A percentile compares a stretch with the other conserved stretches of the same genome.
Conservation (phyloP, 1,284 basidiomycete genomes). For the Chondrostereum purpureum region DNA sequence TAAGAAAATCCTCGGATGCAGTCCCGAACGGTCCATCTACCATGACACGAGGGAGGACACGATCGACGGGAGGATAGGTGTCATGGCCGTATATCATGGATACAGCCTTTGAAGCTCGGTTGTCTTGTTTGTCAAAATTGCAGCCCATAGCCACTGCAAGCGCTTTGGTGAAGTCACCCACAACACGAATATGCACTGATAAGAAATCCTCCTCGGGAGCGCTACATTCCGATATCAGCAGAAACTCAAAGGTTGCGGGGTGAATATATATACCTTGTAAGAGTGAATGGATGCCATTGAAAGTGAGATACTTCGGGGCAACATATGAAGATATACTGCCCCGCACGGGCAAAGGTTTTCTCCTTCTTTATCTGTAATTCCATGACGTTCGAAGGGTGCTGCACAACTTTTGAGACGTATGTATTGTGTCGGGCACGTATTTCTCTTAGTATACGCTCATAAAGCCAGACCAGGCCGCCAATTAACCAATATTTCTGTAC, state of each 20-base stretch:
- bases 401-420: constrained; percentile 87
- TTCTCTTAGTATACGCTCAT: constrained; percentile 83
- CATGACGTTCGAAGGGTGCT: constrained; percentile 85
- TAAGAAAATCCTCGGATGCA: constrained; percentile 81
- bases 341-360: constrained; percentile 70
- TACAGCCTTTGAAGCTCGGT: constrained; percentile 25
- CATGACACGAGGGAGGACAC: constrained; percentile 81
- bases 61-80: constrained; percentile 56
- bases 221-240: constrained; percentile 24
- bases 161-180: constrained; percentile 81
- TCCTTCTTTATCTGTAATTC: constrained; percentile 95
- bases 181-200: constrained; percentile 83
- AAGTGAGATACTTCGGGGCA: constrained; percentile 88
- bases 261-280: constrained; percentile 52
- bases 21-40: constrained; percentile 85
- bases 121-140: constrained; percentile 55
- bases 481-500: constrained; percentile 80
- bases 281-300: constrained; percentile 93
- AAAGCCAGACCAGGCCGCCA: constrained; percentile 79
- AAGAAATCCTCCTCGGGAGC: constrained; percentile 90
- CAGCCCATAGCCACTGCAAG: constrained; percentile 78
- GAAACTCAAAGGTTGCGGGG: background rate
- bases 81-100: constrained; percentile 42
- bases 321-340: constrained; percentile 84
- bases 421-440: constrained; percentile 82